phyloP scores from a whole-genome alignment of 2,329 filamentous ascomycete genomes.

The Huntiella bhutanensis region DNA sequence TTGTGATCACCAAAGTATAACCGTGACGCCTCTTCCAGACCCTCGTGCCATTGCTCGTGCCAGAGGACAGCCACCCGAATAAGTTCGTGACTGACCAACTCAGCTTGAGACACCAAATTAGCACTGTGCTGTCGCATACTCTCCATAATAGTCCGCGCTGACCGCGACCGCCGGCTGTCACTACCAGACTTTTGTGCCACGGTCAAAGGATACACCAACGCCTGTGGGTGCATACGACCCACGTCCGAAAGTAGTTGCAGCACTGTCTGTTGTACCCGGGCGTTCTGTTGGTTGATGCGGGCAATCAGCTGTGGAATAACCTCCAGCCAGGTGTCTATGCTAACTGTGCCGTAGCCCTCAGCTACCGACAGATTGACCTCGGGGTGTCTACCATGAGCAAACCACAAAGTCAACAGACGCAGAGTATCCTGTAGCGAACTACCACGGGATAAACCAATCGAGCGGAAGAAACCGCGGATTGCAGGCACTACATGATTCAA shows the following conservation, averaged over 20 bases:
- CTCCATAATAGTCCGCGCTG: constrained; percentile 88
- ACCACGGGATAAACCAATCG: constrained; percentile 74
- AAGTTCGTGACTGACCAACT: constrained; percentile 85
- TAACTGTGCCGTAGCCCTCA: constrained; percentile 80
- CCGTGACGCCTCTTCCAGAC: constrained; percentile 84
- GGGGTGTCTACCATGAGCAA: constrained; percentile 60
- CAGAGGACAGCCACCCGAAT: constrained; percentile 93
- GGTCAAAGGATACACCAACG: constrained; percentile 87
- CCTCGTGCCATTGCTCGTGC: constrained; percentile 99
- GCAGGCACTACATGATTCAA: constrained; percentile 85
- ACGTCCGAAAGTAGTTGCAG: constrained; percentile 86
- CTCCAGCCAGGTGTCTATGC: constrained; percentile 94
- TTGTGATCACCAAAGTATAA: constrained; percentile 96
- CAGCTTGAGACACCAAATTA: constrained; percentile 82
- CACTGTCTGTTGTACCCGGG: constrained; percentile 70
- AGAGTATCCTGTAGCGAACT: constrained; percentile 94
- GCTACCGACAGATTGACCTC: constrained; percentile 80
- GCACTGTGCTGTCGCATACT: constrained; percentile 92
- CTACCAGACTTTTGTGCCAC: constrained; percentile 92
- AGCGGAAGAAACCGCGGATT: constrained; percentile 91
- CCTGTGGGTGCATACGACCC: constrained; percentile 84
- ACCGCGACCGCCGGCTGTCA: constrained; percentile 63
- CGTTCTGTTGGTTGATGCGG: constrained; percentile 89
- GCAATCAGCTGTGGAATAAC: constrained; percentile 96
- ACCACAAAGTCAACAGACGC: constrained; percentile 84